Evolutionary conservation across 129 eudicot species (phyloP).

Genomic region (Pittosporum tobira): DNA sequence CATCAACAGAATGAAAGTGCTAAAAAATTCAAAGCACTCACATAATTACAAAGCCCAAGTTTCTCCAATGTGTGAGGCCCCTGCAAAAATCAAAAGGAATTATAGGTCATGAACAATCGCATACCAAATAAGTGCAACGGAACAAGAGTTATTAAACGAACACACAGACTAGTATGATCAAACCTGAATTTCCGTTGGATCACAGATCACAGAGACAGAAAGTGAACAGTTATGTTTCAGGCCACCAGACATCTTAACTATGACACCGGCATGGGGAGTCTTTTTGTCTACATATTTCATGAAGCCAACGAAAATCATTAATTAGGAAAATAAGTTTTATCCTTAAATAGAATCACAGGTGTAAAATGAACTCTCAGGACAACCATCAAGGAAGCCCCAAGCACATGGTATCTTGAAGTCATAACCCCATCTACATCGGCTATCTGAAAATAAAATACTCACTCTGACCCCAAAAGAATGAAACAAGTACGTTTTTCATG

Average conservation of each 20-base stretch:
- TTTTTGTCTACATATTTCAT: conserved; percentile 51
- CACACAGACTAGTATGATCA: conserved; percentile 17
- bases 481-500: too few species aligned
- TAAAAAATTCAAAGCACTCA: conserved; percentile 33
- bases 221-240: conserved; percentile 57
- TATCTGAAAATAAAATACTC: not conserved
- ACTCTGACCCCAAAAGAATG: too few species aligned
- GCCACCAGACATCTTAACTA: conserved; percentile 44
- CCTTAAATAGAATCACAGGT: not conserved
- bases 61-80: conserved; percentile 42
- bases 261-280: conserved; percentile 58
- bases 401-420: not conserved
- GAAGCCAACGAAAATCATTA: conserved; percentile 13
- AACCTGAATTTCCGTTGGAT: conserved; percentile 55
- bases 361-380: not conserved
- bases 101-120: conserved; percentile 1
- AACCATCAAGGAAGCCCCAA: not conserved
- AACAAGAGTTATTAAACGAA: not conserved
- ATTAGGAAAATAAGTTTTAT: not conserved
- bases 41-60: conserved; percentile 50
- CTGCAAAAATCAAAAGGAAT: conserved; percentile 31
- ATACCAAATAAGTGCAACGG: not conserved
- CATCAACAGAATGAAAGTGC: conserved; percentile 10
- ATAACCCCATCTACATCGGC: not conserved
- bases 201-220: conserved; percentile 75